Conservation (phyloP, 1,284 basidiomycete species). For the Inonotus obliquus region DNA sequence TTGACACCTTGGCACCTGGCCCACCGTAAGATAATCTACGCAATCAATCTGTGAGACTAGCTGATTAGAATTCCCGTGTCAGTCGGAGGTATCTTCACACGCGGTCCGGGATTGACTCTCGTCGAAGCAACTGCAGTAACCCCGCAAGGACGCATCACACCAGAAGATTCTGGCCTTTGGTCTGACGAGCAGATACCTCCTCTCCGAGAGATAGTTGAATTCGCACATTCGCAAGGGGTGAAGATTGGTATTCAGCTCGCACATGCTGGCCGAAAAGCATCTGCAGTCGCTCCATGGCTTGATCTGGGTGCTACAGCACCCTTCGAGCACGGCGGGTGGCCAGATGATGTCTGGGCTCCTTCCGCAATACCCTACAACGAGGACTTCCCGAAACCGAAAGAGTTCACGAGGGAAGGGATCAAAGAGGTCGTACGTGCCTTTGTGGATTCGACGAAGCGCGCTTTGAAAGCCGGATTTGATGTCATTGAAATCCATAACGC, state of each 20-base stretch:
- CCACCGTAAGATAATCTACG: constrained; percentile 34
- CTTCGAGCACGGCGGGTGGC: constrained; percentile 42
- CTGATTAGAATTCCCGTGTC: background rate
- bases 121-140: constrained; percentile 54
- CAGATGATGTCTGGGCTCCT: constrained; percentile 36
- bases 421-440: constrained; percentile 43
- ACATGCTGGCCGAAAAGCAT: constrained; percentile 61
- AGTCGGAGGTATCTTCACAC: constrained; percentile 45
- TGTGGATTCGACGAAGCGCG: constrained; percentile 39
- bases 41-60: background rate
- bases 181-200: constrained; percentile 49
- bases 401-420: constrained; percentile 45
- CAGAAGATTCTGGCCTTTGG: constrained; percentile 47
- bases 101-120: constrained; percentile 49
- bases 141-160: constrained; percentile 59
- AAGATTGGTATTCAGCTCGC: constrained; percentile 57
- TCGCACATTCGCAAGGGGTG: constrained; percentile 44
- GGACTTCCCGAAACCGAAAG: constrained; percentile 48
- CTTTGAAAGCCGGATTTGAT: constrained; percentile 40
- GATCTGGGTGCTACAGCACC: constrained; percentile 9
- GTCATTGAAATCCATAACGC: constrained; percentile 58
- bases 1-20: constrained; percentile 49
- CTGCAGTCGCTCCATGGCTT: constrained; percentile 44
- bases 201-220: constrained; percentile 52
- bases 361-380: constrained; percentile 46